Evolutionary conservation across 306 rosid species (phyloP).

Genomic region (Morella rubra): DNA sequence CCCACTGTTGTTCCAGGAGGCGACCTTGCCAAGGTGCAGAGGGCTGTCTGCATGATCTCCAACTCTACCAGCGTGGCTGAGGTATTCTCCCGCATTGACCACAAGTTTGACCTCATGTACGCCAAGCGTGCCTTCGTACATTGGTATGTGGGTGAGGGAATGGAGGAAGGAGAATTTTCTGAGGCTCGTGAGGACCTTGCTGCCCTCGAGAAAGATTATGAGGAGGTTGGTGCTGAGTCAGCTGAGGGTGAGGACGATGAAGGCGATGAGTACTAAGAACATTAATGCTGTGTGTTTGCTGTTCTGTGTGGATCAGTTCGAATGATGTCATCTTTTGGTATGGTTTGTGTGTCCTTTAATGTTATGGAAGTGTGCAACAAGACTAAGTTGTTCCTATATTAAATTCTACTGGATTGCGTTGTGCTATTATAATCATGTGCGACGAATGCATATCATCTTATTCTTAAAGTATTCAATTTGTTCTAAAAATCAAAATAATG

Average conservation of each 20-base stretch:
- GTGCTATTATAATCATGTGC: no score
- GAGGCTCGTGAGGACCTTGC: conserved; percentile 98
- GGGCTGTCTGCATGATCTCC: conserved; percentile 90
- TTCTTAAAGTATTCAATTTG: no score
- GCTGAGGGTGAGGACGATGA: conserved; percentile 79
- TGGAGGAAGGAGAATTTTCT: conserved; percentile 97
- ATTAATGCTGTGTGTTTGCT: background rate
- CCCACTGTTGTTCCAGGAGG: conserved; percentile 96
- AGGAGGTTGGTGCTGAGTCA: conserved; percentile 90
- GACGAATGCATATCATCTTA: no score
- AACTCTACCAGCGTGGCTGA: conserved; percentile 93
- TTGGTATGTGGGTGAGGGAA: conserved; percentile 98
- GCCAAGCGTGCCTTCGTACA: conserved; percentile 91
- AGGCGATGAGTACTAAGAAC: conserved; percentile 54
- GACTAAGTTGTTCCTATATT: no score
- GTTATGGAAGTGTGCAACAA: no score
- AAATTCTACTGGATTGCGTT: no score
- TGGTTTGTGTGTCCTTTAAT: no score
- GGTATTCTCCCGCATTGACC: conserved; percentile 87
- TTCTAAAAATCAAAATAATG: no score
- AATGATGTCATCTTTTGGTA: background rate
- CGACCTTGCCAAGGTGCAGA: conserved; percentile 91
- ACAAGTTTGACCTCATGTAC: conserved; percentile 90
- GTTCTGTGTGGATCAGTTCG: background rate
- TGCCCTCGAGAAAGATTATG: conserved; percentile 90